Conservation (phyloP, 208 protist genomes). For the Leishmania lainsoni region DNA sequence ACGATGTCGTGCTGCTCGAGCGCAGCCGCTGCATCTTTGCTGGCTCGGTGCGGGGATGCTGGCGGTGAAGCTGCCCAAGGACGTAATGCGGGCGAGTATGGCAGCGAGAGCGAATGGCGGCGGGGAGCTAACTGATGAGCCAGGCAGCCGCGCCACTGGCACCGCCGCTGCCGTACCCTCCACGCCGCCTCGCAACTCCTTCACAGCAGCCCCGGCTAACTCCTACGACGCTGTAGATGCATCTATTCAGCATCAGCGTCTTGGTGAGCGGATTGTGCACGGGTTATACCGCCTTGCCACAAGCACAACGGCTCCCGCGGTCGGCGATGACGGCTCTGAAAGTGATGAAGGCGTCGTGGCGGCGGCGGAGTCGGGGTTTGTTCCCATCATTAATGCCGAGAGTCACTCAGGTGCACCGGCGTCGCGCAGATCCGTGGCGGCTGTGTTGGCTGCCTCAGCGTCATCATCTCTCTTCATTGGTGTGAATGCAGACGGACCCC, state of each 20-base stretch:
- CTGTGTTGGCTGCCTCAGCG: not conserved
- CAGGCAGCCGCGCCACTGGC: not conserved
- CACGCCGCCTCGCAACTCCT: not conserved
- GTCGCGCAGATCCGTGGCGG: not conserved
- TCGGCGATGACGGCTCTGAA: not conserved
- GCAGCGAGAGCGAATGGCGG: not conserved
- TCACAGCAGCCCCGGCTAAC: not conserved
- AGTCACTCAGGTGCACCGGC: not conserved
- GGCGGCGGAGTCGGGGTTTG: not conserved
- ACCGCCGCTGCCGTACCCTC: not conserved
- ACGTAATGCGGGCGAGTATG: constrained; percentile 6
- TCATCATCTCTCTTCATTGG: not conserved
- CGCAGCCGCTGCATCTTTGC: constrained; percentile 45
- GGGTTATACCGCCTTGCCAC: constrained; percentile 33
- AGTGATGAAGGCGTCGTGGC: not conserved
- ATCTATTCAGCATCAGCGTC: constrained; percentile 24
- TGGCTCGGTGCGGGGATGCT: constrained; percentile 46
- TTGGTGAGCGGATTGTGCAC: constrained; percentile 32
- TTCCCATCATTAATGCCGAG: not conserved
- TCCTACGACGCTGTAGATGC: constrained; percentile 31
- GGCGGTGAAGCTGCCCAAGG: constrained; percentile 25
- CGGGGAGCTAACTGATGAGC: not conserved
- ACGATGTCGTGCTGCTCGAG: constrained; percentile 66
- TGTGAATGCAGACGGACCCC: constrained; percentile 11
- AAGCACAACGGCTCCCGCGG: not conserved